Evolutionary conservation across 495 filamentous ascomycete genomes (phyloP).

Genomic region (Neurospora hispaniola): DNA sequence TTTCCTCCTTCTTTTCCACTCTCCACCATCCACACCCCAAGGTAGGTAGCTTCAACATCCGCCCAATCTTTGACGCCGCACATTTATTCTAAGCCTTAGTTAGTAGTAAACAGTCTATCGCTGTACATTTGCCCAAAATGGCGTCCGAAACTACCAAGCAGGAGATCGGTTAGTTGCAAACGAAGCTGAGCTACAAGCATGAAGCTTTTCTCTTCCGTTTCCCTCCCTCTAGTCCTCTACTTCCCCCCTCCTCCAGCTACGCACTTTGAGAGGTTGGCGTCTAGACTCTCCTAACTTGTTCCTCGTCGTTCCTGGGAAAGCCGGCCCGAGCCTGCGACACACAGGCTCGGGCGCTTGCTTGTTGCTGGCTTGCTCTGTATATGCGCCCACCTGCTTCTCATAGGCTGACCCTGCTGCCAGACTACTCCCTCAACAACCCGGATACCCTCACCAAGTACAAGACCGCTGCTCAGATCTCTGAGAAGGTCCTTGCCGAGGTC

Average conservation of each 20-base stretch:
- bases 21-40: not conserved
- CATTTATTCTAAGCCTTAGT: not conserved
- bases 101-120: conserved; percentile 1
- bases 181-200: not conserved
- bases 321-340: not conserved
- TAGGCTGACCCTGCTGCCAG: conserved; percentile 33
- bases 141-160: conserved; percentile 21
- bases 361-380: not conserved
- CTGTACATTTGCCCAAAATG: conserved; percentile 17
- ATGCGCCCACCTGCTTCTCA: not conserved
- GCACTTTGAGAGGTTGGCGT: conserved; percentile 1
- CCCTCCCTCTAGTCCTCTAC: not conserved
- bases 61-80: not conserved
- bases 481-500: conserved; percentile 86
- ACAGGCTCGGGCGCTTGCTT: not conserved
- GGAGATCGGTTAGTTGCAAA: conserved; percentile 30
- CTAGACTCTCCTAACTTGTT: not conserved
- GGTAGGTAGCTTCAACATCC: not conserved
- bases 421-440: conserved; percentile 91
- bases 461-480: conserved; percentile 85
- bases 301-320: not conserved
- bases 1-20: conserved; percentile 4
- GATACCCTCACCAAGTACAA: conserved; percentile 99
- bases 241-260: not conserved
- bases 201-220: not conserved